Percentiles rank a stretch among this genome's conserved stretches.
These are phyloP conservation scores for Microdochium nivale DNA, from an alignment of 2,329 filamentous ascomycete genomes.

Conservation along the genomic window DNA sequence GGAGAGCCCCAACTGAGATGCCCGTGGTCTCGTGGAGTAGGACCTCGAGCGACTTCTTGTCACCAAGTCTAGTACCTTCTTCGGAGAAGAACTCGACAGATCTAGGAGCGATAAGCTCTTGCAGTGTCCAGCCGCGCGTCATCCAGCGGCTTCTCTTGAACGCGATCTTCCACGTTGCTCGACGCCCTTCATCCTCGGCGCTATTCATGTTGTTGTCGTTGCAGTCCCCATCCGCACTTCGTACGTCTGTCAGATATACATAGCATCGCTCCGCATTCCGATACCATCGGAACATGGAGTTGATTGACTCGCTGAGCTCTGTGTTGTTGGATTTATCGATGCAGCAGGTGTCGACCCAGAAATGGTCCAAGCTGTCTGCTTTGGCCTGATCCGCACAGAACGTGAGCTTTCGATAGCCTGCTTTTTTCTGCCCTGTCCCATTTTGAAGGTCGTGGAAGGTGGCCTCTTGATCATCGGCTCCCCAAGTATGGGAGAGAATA, in stretches of 20 bases:
- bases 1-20: background rate
- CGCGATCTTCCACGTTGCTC: too few relatives aligned
- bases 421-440: background rate
- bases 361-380: background rate
- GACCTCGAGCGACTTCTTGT: background rate
- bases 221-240: too few relatives aligned
- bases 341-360: constrained; percentile 2
- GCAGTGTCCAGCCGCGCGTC: background rate
- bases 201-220: too few relatives aligned
- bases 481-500: constrained; percentile 18
- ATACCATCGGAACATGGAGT: constrained; percentile 2
- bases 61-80: background rate
- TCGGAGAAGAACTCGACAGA: background rate
- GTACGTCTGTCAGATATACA: background rate
- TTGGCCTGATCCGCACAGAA: background rate
- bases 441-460: constrained; percentile 11
- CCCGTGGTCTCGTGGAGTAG: background rate
- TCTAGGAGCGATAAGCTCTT: background rate
- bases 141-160: background rate
- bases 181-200: too few relatives aligned
- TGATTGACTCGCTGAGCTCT: background rate
- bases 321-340: background rate
- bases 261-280: background rate
- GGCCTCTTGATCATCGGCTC: constrained; percentile 12
- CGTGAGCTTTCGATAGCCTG: background rate